Evolutionary conservation across 202 grass and related monocot genomes (phyloP), one percentile per base, ranked within the genome.

Genomic region (Cymbopogon flexuosus): DNA sequence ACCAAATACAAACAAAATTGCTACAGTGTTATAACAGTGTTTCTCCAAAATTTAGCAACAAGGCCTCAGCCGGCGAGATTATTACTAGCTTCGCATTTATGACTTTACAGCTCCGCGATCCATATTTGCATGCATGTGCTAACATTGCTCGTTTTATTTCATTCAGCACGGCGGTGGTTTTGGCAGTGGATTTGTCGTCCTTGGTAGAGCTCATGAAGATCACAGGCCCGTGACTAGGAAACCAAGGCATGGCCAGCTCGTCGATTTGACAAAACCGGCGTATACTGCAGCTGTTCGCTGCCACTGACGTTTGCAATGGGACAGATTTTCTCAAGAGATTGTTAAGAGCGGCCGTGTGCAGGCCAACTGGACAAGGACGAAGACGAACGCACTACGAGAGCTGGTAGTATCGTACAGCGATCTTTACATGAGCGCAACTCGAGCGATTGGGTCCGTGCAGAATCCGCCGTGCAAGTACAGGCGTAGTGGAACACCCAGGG

Each of bases 271-370:
- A 11, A 68, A 79, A 11, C 57, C 33, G 13, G 74, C 74, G 12
- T 72, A 49, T 30, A 58, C 57, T 61, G 49, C 15, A 23, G 27
- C 16, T 10, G 22, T 14, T 19, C 24, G 12, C 21, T 37, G 40
- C 39, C 65, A 15, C 21, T 65, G 58, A 13, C 39, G 18, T 21
- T 16, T 30, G 5, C 5, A 7, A 7, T 23, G n/a, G 54, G 1
- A 0, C 46, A 57, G 13, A 33, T 72, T 79, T 85, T 40, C 27
- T 68, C 14, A 8, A 43, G 61, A 57, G 27, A 22, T 37, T 29
- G 27, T 66, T 79, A 79, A 65, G 68, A 66, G 40, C 49, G 35
- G 43, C 78, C 63, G 39, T 80, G 70, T 61, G 61, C 62, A 2
- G 37, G 9, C 14, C 3, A 80, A 67, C 4, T 5, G 36, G 5